Base-by-base conservation (phyloP, 1,284 basidiomycete species). In the Ustilago trichophora region DNA sequence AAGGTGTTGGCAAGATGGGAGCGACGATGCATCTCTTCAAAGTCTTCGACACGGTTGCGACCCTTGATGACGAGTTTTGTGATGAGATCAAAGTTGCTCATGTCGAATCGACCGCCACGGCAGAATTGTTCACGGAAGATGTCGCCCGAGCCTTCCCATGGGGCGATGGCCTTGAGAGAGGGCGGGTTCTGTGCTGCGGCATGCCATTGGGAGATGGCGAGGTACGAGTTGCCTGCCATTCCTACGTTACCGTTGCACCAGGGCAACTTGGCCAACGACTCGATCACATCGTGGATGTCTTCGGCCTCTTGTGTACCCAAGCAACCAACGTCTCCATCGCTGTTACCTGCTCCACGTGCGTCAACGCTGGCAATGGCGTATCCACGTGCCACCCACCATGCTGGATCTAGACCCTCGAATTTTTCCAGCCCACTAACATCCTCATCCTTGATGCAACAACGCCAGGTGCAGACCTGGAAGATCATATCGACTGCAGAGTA, bases 321-420 rank as follows among this genome's bases (percentile, higher is more conserved):
- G n/a, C 41, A 33, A 4, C 29, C 16, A 9, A 54, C 63, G 34
- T 65, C 50, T 21, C 75, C 75, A 31, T 71, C 63, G 21, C 67
- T 71, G 27, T 72, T 36, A 15, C 62, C 70, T 9, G 49, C 35
- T 8, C 75, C 75, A 24, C 75, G 71, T 6, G 58, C 54, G 35
- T 75, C 74, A 31, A 76, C 60, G 35, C 66, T 73, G 27, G 73
- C 60, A 31, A 77, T 62, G 3, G 74, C 76, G 35, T 78, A 80
- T 0, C 77, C 76, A 8, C 73, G 51, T 9, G 63, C 54, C 13
- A 58, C 48, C 71, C 73, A 76, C 31, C 60, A 56, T 13, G 76
- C 76, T 11, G 77, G 76, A 22, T 84, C 83, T 43, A 75, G 15
- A 26, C 73, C 58, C 24, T 79, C 73, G 26, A 69, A 75, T 41